A percentile compares a stretch with the other conserved stretches of the same genome.
Evolutionary conservation across 331 rosid genomes (phyloP).

Genomic region (Erythrophleum ivorense): DNA sequence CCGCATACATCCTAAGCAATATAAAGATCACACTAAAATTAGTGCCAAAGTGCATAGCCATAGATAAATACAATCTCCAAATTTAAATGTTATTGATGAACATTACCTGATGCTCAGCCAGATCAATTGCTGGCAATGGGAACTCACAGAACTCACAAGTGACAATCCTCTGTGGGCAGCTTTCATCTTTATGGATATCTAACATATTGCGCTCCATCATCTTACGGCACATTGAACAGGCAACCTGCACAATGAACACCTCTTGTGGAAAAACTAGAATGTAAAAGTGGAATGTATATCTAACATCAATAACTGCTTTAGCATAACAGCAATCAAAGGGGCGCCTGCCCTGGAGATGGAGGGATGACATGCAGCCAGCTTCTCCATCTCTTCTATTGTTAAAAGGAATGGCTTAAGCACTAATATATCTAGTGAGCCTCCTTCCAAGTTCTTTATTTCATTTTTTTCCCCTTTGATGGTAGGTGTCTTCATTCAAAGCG

Average conservation of each 20-base stretch:
- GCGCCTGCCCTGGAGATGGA: neutral
- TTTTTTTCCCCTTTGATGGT: neutral
- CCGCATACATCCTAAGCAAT: slow-evolving; percentile 82
- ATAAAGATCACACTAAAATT: slow-evolving; percentile 20
- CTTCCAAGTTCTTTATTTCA: slow-evolving; percentile 1
- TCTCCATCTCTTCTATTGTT: neutral
- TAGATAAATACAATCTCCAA: neutral
- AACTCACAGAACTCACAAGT: slow-evolving; percentile 95
- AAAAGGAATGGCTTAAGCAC: neutral
- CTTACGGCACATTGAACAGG: slow-evolving; percentile 88
- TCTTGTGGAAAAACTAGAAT: slow-evolving; percentile 8
- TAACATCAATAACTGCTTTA: slow-evolving; percentile 11
- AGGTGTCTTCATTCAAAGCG: slow-evolving; percentile 20
- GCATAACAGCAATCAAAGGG: neutral
- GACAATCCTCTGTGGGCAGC: slow-evolving; percentile 81
- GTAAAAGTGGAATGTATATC: slow-evolving; percentile 28
- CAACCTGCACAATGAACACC: slow-evolving; percentile 60
- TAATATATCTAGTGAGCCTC: slow-evolving; percentile 10
- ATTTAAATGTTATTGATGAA: slow-evolving; percentile 19
- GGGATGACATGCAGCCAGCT: slow-evolving; percentile 1
- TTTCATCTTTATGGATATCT: slow-evolving; percentile 82
- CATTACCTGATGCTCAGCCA: slow-evolving; percentile 90
- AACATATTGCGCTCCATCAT: slow-evolving; percentile 79
- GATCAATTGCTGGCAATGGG: slow-evolving; percentile 86
- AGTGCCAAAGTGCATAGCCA: neutral